Conservation (phyloP, 2,329 filamentous ascomycete species). For the Penicillium sp. region DNA sequence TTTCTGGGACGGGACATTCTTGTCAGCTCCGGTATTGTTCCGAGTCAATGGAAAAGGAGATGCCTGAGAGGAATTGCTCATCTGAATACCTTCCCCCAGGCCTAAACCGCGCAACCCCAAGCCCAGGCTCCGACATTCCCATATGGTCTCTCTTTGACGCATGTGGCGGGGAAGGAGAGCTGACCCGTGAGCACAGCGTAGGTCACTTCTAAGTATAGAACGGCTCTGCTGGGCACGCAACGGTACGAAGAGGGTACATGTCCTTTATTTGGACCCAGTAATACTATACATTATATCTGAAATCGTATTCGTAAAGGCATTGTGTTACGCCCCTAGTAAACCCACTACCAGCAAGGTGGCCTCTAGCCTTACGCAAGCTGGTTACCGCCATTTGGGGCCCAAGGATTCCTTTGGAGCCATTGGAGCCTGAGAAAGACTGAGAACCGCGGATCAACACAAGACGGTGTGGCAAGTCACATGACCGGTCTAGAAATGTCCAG, state of each 20-base stretch:
- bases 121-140: not conserved
- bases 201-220: constrained; percentile 22
- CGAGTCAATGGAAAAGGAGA: not conserved
- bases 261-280: not conserved
- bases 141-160: not conserved
- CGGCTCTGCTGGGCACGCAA: not conserved
- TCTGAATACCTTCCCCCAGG: not conserved
- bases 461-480: constrained; percentile 1
- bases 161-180: constrained; percentile 9
- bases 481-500: constrained; percentile 1
- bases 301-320: not conserved
- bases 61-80: not conserved
- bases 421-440: not conserved
- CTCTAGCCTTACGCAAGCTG: not conserved
- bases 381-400: constrained; percentile 5
- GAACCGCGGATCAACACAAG: not conserved
- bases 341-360: not conserved
- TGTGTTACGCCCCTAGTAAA: not conserved
- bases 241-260: constrained; percentile 6
- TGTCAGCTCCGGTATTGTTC: not conserved
- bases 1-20: not conserved
- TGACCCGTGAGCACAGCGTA: not conserved
- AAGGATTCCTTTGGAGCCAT: not conserved
- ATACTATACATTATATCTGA: too few species aligned
- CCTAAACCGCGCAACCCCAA: not conserved